phyloP scores from a whole-genome alignment of 352 stramenopile species.

The Phytopythium ostracodes region DNA sequence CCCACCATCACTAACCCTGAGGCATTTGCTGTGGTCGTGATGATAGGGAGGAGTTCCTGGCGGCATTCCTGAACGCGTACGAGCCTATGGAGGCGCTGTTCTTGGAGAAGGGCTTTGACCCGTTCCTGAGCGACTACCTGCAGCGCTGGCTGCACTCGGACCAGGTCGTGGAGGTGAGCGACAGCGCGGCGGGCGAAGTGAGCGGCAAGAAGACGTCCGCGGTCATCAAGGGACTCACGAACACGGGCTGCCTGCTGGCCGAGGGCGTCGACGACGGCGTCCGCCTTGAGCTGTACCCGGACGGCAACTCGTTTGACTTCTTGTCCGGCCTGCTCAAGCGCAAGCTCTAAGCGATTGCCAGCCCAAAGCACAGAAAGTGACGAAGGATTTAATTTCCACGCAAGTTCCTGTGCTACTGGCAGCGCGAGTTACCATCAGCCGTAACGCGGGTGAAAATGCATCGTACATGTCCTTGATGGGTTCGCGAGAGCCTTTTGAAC shows the following conservation, averaged over 20 bases:
- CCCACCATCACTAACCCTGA: neutral
- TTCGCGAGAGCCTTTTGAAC: neutral
- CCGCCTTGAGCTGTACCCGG: slow-evolving; percentile 82
- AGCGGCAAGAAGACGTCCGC: slow-evolving; percentile 39
- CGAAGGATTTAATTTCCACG: neutral
- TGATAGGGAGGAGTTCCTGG: slow-evolving; percentile 79
- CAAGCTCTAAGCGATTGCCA: slow-evolving; percentile 47
- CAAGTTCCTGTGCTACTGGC: neutral
- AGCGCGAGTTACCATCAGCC: neutral
- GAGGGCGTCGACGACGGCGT: slow-evolving; percentile 43
- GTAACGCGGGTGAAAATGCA: slow-evolving; percentile 3
- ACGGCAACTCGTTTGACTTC: slow-evolving; percentile 90
- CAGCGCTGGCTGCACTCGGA: slow-evolving; percentile 82
- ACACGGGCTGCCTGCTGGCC: slow-evolving; percentile 76
- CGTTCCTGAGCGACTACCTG: slow-evolving; percentile 83
- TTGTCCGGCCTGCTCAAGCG: slow-evolving; percentile 81
- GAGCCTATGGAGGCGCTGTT: slow-evolving; percentile 85
- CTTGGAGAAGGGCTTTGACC: slow-evolving; percentile 73
- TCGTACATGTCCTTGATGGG: neutral
- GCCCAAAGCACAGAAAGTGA: slow-evolving; percentile 1
- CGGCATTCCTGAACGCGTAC: slow-evolving; percentile 85
- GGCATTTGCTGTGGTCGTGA: slow-evolving; percentile 4
- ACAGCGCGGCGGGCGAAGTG: slow-evolving; percentile 29
- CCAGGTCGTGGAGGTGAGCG: slow-evolving; percentile 76
- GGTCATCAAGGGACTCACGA: slow-evolving; percentile 76